These are phyloP conservation scores for Pythium utonaiense DNA, from an alignment of 352 stramenopile genomes.

Conservation along the genomic window DNA sequence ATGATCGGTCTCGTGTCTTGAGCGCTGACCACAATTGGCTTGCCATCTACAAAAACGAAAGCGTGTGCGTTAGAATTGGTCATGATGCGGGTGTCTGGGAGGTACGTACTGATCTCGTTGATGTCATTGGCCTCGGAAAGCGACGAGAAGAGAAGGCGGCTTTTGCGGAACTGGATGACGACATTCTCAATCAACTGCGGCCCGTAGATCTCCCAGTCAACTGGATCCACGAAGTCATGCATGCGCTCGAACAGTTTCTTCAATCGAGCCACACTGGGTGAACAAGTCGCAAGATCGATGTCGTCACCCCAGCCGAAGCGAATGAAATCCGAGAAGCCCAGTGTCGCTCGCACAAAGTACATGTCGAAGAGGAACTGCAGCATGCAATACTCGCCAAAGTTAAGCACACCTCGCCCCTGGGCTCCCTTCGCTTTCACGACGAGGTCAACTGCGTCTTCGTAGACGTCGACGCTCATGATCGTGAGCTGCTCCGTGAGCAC, in stretches of 20 bases:
- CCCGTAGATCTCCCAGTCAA: slow-evolving; percentile 89
- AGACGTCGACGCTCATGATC: slow-evolving; percentile 66
- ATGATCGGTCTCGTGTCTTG: slow-evolving; percentile 67
- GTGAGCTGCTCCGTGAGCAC: slow-evolving; percentile 78
- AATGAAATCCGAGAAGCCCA: slow-evolving; percentile 84
- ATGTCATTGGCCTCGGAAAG: slow-evolving; percentile 80
- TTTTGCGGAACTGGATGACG: slow-evolving; percentile 82
- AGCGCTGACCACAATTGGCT: slow-evolving; percentile 59
- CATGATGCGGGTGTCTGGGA: neutral
- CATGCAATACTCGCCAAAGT: slow-evolving; percentile 83
- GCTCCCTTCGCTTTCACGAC: slow-evolving; percentile 48
- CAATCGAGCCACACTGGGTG: slow-evolving; percentile 47
- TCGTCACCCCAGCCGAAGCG: slow-evolving; percentile 87
- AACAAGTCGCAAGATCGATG: slow-evolving; percentile 51
- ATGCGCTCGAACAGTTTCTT: slow-evolving; percentile 72
- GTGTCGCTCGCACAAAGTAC: slow-evolving; percentile 84
- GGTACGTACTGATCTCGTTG: slow-evolving; percentile 76
- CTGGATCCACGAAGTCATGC: slow-evolving; percentile 79
- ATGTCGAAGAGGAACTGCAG: slow-evolving; percentile 88
- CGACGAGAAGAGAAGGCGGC: slow-evolving; percentile 81
- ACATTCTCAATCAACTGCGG: slow-evolving; percentile 84
- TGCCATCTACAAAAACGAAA: slow-evolving; percentile 47
- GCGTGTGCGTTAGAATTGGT: slow-evolving; percentile 1
- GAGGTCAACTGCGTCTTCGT: slow-evolving; percentile 58
- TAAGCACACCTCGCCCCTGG: slow-evolving; percentile 50